Evolutionary conservation across 2,329 filamentous ascomycete genomes (phyloP), one percentile per base, ranked within the genome.

Genomic region (Diplodia corticola): DNA sequence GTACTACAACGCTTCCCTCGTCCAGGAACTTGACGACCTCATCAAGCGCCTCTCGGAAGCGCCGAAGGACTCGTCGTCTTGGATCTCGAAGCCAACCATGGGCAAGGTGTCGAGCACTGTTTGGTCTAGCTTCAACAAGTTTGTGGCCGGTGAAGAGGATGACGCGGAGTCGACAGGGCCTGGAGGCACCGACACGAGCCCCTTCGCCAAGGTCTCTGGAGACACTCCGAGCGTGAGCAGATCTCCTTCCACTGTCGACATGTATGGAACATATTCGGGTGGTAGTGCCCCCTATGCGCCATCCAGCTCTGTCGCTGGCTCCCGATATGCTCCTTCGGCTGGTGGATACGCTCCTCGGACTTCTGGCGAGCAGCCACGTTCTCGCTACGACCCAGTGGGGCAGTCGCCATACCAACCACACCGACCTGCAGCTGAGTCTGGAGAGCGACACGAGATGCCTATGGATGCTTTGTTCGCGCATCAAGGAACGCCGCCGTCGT

Each of bases 1-100:
- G 2, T 98, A 99, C 78, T 92, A 97, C 75, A 89, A 97, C 73
- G 81, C 85, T 15, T 79, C 88, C 33, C 83, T 99, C 51, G 88
- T 95, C 68, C 82, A 85, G 12, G 86, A 88, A 33, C 85, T 98
- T 7, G 93, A 97, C 67, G 93, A 98, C 75, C 83, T 99, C 35
- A 88, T 86, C 75, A 90, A 89, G 69, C 89, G 94, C 67, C 82
- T 99, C 46, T 93, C 90, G 71, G 91, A 95, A 75, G 90, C 93
- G 20, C 92, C 93, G 13, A 92, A 90, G 74, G 92, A 95, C 70
- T 89, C 88, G 6, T 89, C 87, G 22, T 94, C 93, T 2, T 97
- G 94, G 92, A 95, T 99, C 63, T 90, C 92, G 1, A 97, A 95
- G 77, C 93, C 94, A 6, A 97, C 88, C 77, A 96, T 98, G 86